Evolutionary conservation across 2,329 filamentous ascomycete genomes (phyloP).

Genomic region (Penicillium psychrosexuale): DNA sequence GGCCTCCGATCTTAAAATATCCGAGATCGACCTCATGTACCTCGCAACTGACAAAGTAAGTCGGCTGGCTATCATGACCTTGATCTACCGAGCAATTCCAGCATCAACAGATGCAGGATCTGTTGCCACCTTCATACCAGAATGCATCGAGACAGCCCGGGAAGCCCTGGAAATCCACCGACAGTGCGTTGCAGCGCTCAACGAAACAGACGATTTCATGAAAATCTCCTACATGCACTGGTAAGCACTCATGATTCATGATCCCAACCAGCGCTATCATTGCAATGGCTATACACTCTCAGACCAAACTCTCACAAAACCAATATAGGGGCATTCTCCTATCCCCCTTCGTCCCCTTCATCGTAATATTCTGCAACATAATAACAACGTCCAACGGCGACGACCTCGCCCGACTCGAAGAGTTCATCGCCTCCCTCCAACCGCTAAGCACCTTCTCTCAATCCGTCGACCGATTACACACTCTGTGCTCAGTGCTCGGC

Average conservation of each 20-base stretch:
- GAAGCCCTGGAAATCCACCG: constrained; percentile 36
- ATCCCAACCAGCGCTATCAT: background rate
- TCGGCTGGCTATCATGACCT: constrained; percentile 36
- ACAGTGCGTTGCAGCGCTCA: constrained; percentile 26
- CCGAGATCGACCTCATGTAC: constrained; percentile 28
- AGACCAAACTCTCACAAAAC: background rate
- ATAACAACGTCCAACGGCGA: constrained; percentile 52
- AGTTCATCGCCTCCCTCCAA: constrained; percentile 57
- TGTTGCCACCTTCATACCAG: constrained; percentile 32
- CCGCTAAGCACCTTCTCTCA: constrained; percentile 54
- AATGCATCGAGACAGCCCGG: constrained; percentile 40
- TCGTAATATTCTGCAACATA: constrained; percentile 49
- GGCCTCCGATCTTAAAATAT: constrained; percentile 13
- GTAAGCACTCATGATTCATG: constrained; percentile 16
- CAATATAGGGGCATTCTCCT: constrained; percentile 38
- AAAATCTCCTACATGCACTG: constrained; percentile 38
- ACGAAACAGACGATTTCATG: constrained; percentile 26
- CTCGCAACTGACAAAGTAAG: constrained; percentile 36
- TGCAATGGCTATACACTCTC: background rate
- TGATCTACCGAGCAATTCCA: constrained; percentile 43
- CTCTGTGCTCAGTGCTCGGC: constrained; percentile 60
- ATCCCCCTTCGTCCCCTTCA: constrained; percentile 51
- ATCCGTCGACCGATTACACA: constrained; percentile 58
- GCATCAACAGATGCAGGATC: constrained; percentile 22
- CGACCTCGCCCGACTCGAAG: constrained; percentile 55